Conservation (phyloP, 495 filamentous ascomycete genomes). For the Hypomontagnella monticulosa region DNA sequence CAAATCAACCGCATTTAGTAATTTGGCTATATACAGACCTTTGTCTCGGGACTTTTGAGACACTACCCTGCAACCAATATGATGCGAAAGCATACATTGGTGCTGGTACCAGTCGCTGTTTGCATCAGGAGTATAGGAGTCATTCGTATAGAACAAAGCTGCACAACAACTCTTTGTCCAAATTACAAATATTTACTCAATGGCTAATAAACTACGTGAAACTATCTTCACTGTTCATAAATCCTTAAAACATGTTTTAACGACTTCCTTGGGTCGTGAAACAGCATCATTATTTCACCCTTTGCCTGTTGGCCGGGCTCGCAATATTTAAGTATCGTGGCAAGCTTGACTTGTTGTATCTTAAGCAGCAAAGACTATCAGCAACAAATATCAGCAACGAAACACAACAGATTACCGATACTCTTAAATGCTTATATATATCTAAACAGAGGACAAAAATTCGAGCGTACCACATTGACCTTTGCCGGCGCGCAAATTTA, state of each 20-base stretch:
- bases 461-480: too few species aligned
- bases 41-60: constrained; percentile 22
- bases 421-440: too few species aligned
- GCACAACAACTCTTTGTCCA: constrained; percentile 33
- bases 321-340: background rate
- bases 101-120: constrained; percentile 24
- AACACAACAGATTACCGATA: too few species aligned
- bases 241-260: background rate
- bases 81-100: constrained; percentile 27
- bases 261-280: constrained; percentile 10
- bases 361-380: too few species aligned
- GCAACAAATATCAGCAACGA: too few species aligned
- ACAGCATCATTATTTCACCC: background rate
- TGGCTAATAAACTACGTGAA: constrained; percentile 7
- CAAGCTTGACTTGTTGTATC: background rate
- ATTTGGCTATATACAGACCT: constrained; percentile 2
- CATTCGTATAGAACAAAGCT: constrained; percentile 24
- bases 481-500: too few species aligned
- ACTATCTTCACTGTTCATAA: background rate
- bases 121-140: constrained; percentile 13
- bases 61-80: constrained; percentile 29
- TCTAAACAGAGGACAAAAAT: too few species aligned
- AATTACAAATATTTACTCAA: constrained; percentile 38
- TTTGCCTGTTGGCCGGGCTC: background rate
- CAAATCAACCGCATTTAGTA: constrained; percentile 31